These are phyloP conservation scores for Exutisphaerella laricina DNA, from an alignment of 2,329 filamentous ascomycete genomes.

Conservation along the genomic window DNA sequence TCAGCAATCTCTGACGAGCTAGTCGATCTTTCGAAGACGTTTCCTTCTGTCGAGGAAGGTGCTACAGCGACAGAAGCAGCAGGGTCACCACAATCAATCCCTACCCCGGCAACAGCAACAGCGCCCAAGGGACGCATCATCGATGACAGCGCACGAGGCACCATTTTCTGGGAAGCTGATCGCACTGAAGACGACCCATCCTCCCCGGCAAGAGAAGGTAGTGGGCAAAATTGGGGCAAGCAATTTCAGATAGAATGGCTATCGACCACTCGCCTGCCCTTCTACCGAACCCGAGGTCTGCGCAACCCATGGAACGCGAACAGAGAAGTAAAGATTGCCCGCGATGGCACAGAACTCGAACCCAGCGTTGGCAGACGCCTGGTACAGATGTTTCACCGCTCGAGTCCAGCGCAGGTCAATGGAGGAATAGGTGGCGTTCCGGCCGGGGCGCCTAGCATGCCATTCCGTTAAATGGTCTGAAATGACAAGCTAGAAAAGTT, in stretches of 20 bases:
- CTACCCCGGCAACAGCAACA: conserved; percentile 69
- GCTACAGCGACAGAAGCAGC: conserved; percentile 24
- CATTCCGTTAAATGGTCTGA: conserved; percentile 7
- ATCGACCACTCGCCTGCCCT: conserved; percentile 75
- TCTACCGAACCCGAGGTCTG: conserved; percentile 79
- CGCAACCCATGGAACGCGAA: conserved; percentile 95
- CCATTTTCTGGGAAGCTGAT: conserved; percentile 93
- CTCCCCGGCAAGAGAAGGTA: conserved; percentile 36
- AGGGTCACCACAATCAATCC: conserved; percentile 72
- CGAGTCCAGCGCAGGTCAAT: conserved; percentile 15
- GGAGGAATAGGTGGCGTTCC: conserved; percentile 2
- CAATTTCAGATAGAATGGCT: conserved; percentile 90
- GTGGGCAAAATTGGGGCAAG: conserved; percentile 70
- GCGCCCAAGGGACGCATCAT: conserved; percentile 82
- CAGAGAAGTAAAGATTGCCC: conserved; percentile 89
- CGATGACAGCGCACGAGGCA: conserved; percentile 86
- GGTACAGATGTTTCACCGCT: conserved; percentile 61
- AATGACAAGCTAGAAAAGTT: background rate
- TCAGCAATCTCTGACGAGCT: conserved; percentile 73
- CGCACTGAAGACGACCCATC: conserved; percentile 49
- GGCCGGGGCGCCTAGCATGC: conserved; percentile 7
- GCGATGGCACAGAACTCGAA: conserved; percentile 90
- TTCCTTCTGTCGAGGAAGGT: conserved; percentile 12
- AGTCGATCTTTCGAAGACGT: conserved; percentile 17
- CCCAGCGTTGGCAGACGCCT: conserved; percentile 71